phyloP scores from a whole-genome alignment of 768 basidiomycete species.

The Boletus speciosus region DNA sequence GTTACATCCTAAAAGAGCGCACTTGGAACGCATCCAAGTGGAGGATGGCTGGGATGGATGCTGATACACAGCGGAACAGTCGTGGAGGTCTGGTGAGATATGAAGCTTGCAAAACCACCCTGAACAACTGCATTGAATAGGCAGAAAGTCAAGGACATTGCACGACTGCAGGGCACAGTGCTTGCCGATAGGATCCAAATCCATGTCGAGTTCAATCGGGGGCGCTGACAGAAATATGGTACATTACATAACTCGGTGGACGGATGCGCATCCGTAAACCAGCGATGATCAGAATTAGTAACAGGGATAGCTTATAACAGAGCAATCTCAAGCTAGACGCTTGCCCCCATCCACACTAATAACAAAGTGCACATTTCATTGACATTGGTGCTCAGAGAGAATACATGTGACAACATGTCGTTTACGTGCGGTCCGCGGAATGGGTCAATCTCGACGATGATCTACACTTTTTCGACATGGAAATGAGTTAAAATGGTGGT shows the following conservation, averaged over 20 bases:
- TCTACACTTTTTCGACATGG: slow-evolving; percentile 14
- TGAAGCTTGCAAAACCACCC: slow-evolving; percentile 63
- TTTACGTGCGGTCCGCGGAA: slow-evolving; percentile 1
- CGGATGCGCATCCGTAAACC: no score
- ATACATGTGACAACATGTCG: slow-evolving; percentile 9
- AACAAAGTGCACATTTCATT: not conserved
- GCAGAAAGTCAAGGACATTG: slow-evolving; percentile 68
- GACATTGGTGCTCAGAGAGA: slow-evolving; percentile 2
- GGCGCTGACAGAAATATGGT: no score
- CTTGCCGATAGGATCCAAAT: slow-evolving; percentile 54
- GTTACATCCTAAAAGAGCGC: slow-evolving; percentile 48
- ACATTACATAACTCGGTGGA: slow-evolving; percentile 1
- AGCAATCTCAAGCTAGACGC: not conserved
- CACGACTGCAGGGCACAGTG: slow-evolving; percentile 64
- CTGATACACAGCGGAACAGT: slow-evolving; percentile 38
- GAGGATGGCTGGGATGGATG: not conserved
- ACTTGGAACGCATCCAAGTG: slow-evolving; percentile 40
- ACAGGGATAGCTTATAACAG: no score
- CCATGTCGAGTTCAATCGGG: slow-evolving; percentile 23
- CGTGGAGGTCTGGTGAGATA: slow-evolving; percentile 55
- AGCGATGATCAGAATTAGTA: no score
- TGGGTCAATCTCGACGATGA: slow-evolving; percentile 9
- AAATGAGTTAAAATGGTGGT: not conserved
- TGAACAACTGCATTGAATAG: slow-evolving; percentile 65
- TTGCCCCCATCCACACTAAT: not conserved